Evolutionary conservation across 192 early-diverging fungal species (phyloP), one percentile per base, ranked within the genome.

Genomic region (Rhizophagus sp.): DNA sequence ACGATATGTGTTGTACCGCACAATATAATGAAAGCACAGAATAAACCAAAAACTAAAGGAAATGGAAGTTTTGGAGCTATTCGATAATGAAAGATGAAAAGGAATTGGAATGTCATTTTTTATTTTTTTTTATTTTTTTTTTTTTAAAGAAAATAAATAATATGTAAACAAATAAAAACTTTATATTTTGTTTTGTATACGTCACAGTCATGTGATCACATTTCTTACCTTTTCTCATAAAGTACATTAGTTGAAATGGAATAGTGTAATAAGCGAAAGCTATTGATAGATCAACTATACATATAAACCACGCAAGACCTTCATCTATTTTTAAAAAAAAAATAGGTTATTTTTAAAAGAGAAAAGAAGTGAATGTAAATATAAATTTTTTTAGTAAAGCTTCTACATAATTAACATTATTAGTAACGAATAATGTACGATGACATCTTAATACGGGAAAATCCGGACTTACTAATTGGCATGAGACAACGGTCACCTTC

Each of bases 191-290:
- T 36, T 36, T 64, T 25, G 50, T 0, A 57, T 44, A 44, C 27
- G 12, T 19, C 25, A 25, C 9, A 30, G 12, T 64, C 63, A 64
- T 64, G 63, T 64, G 63, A 64, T 30, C 27, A 30, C 27, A 30
- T 1, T 30, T 30, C 27, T 25, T 25, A 73, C 71, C 71, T 73
- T 73, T 73, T 52, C 71, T 44, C 71, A 73, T 73, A 12, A 73
- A 73, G n/a, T 73, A 73, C 17, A 73, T 50, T 44, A 73, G 39
- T 50, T 73, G 71, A 41, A 73, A 8, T n/a, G 71, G 71, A 52
- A 73, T 73, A 3, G 71, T 50, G 24, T 50, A 73, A 52, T 73
- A 73, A 2, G 71, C 71, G 47, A 73, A 15, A 22, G 71, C 71
- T 19, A 73, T 73, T 19, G 47, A 22, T 24, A 73, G 11, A 30